Base-by-base conservation (phyloP, 2,329 filamentous ascomycete species). In the Didymella lethalis region DNA sequence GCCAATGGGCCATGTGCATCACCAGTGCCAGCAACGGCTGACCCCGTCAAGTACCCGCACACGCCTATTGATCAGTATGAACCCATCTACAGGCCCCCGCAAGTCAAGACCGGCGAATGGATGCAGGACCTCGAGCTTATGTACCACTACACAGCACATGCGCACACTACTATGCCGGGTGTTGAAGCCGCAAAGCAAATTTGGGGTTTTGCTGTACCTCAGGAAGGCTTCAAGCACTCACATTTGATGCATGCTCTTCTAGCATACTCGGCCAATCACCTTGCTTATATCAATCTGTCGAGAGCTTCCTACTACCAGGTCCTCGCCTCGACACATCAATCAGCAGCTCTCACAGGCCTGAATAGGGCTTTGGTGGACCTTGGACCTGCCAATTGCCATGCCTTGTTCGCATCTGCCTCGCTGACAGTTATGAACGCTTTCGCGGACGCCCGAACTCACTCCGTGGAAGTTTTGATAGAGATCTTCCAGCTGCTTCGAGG, bases 201-300 rank as follows among this genome's bases (percentile, higher is more conserved):
- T n/a, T 79, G 75, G 75, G 67, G 69, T 34, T 66, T 71, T 38
- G 62, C 66, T 2, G 68, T 78, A 11, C 75, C 77, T 3, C 64
- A 72, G 45, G 66, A 79, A 49, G 77, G 73, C 2, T 68, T 72
- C 43, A 64, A 69, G 12, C 65, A 75, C 48, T 59, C 59, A 1
- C 79, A 78, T 45, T 66, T 80, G 0, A 68, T 80, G 56, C 75
- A 79, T 54, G 72, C 73, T 7, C 69, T 80, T 4, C 60, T 80
- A 11, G 76, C 77, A 1, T 74, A 76, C 36, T 73, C 78, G 1
- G 75, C 77, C 3, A 65, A 73, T 11, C 73, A 78, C 50, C 68
- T 76, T 23, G 72, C 70, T 4, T 65, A 75, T 47, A 57, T 74
- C 23, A 64, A 73, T 16, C 67, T 70, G 4, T 61, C 63, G 12